These are phyloP conservation scores for Corrigiola litoralis DNA, from an alignment of 179 eudicot genomes.

Conservation along the genomic window DNA sequence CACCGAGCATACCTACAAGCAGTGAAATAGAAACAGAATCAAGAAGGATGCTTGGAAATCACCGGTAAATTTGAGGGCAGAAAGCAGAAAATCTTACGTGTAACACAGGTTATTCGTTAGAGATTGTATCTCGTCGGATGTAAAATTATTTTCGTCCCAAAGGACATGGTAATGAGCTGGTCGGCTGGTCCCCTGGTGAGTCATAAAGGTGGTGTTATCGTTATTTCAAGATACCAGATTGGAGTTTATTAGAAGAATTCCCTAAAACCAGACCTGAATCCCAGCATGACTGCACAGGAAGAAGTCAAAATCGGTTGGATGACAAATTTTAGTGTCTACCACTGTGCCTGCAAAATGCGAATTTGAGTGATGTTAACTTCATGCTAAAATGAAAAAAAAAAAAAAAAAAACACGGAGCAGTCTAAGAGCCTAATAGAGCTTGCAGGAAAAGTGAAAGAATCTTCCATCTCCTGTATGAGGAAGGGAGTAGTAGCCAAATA, in stretches of 20 bases:
- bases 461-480: too few species aligned
- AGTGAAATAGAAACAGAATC: background rate
- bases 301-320: slow-evolving; percentile 91
- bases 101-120: slow-evolving; percentile 88
- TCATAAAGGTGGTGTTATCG: background rate
- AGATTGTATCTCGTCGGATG: slow-evolving; percentile 81
- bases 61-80: background rate
- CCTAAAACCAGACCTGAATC: slow-evolving; percentile 49
- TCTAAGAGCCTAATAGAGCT: background rate
- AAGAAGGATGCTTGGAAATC: background rate
- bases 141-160: slow-evolving; percentile 87
- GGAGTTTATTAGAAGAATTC: background rate
- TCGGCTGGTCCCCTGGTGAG: slow-evolving; percentile 73
- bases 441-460: background rate
- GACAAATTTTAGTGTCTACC: slow-evolving; percentile 81
- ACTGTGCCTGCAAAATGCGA: slow-evolving; percentile 57
- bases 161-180: slow-evolving; percentile 97
- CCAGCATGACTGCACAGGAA: slow-evolving; percentile 93
- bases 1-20: slow-evolving; percentile 78
- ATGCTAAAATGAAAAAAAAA: background rate
- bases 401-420: background rate
- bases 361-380: background rate
- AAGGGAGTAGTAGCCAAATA: too few species aligned
- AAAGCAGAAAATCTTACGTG: slow-evolving; percentile 46
- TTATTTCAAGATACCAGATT: background rate